Evolutionary conservation across 2,329 filamentous ascomycete species (phyloP).

Genomic region (Pleomassaria siparia): DNA sequence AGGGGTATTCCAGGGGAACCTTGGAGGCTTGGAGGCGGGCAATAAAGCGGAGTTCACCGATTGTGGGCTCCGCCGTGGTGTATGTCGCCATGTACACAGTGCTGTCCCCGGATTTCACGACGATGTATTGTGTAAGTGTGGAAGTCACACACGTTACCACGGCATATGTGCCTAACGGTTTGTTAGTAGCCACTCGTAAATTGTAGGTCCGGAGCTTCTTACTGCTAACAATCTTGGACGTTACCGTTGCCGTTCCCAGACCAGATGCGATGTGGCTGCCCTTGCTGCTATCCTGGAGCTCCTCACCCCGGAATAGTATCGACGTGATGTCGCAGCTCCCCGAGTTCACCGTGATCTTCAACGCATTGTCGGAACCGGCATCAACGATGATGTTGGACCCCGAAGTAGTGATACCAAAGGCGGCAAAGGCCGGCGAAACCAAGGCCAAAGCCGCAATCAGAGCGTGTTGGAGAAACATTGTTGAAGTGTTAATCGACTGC

Average conservation of each 20-base stretch:
- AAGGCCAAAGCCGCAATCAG: constrained; percentile 30
- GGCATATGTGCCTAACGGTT: constrained; percentile 50
- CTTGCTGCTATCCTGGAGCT: constrained; percentile 58
- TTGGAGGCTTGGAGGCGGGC: constrained; percentile 57
- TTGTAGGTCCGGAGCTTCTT: constrained; percentile 3
- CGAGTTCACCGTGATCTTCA: constrained; percentile 40
- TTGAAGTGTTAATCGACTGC: constrained; percentile 1
- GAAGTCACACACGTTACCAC: constrained; percentile 63
- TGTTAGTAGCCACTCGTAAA: constrained; percentile 8
- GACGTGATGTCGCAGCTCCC: constrained; percentile 65
- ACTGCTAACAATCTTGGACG: constrained; percentile 40
- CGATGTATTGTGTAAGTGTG: constrained; percentile 66
- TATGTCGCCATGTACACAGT: constrained; percentile 60
- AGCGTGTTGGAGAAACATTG: constrained; percentile 29
- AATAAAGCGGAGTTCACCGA: constrained; percentile 64
- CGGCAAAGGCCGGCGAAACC: constrained; percentile 30
- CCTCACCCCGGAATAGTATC: constrained; percentile 60
- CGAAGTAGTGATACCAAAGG: constrained; percentile 39
- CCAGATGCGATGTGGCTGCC: constrained; percentile 62
- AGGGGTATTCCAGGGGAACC: constrained; percentile 40
- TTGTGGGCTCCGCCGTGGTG: constrained; percentile 51
- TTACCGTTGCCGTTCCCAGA: constrained; percentile 60
- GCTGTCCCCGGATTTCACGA: constrained; percentile 62
- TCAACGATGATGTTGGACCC: constrained; percentile 34
- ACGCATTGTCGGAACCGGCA: constrained; percentile 33